These are phyloP conservation scores for Apiospora sp. DNA, from an alignment of 2,329 filamentous ascomycete species.

Conservation along the genomic window DNA sequence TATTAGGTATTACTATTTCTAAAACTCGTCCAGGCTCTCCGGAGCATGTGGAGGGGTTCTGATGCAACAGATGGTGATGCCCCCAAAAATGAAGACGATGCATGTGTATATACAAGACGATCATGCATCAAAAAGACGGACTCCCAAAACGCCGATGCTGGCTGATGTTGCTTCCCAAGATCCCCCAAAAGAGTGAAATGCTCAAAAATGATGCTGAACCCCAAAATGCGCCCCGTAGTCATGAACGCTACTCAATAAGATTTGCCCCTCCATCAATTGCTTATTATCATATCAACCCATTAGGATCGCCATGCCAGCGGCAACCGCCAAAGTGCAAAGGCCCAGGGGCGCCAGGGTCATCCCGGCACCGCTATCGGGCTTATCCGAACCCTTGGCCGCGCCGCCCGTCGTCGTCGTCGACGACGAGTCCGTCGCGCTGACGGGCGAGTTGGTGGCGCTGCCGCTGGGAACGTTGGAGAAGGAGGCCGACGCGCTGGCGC, in stretches of 20 bases:
- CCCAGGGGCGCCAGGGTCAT: conserved; percentile 9
- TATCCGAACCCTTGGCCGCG: not conserved
- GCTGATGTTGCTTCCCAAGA: conserved; percentile 2
- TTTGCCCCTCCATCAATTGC: not conserved
- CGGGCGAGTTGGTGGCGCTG: not conserved
- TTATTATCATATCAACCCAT: conserved; percentile 1
- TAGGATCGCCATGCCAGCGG: conserved; percentile 3
- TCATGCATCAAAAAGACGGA: not conserved
- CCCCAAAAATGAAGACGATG: not conserved
- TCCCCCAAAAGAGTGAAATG: conserved; percentile 19
- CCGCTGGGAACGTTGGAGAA: not conserved
- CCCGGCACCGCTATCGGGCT: not conserved
- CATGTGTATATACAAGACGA: not conserved
- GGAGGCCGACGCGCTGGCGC: not conserved
- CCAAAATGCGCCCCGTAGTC: not conserved
- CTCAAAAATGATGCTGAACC: conserved; percentile 9
- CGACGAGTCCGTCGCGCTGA: not conserved
- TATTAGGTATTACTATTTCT: conserved; percentile 8
- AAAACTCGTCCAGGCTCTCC: conserved; percentile 9
- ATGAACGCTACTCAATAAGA: not conserved
- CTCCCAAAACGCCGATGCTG: conserved; percentile 16
- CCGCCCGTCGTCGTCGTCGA: not conserved
- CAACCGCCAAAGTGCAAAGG: not conserved
- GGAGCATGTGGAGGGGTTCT: not conserved
- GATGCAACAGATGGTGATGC: conserved; percentile 1